These are phyloP conservation scores for Nigrospora osmanthi DNA, from an alignment of 2,329 filamentous ascomycete species.

Conservation along the genomic window DNA sequence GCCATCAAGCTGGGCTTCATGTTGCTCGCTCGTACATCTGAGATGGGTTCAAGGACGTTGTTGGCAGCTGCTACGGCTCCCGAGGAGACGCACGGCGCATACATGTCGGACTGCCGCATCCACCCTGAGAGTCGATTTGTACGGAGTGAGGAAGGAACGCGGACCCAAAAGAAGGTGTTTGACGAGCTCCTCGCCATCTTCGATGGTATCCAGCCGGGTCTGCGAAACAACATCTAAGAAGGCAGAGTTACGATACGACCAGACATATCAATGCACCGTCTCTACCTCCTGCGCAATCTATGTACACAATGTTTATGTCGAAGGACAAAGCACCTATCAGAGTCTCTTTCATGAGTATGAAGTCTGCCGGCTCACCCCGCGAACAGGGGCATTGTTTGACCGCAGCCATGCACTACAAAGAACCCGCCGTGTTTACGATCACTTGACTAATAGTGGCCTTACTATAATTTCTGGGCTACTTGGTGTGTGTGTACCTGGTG, in stretches of 20 bases:
- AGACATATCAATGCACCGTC: too few species aligned
- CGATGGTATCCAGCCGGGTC: slow-evolving; percentile 31
- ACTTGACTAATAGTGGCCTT: too few species aligned
- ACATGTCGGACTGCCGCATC: slow-evolving; percentile 26
- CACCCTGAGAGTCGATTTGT: slow-evolving; percentile 21
- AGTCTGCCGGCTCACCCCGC: too few species aligned
- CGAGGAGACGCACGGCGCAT: slow-evolving; percentile 30
- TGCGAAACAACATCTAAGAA: slow-evolving; percentile 23
- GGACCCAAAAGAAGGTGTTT: slow-evolving; percentile 28
- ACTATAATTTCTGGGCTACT: too few species aligned
- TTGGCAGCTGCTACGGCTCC: slow-evolving; percentile 27
- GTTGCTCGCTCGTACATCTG: slow-evolving; percentile 25
- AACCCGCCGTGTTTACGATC: too few species aligned
- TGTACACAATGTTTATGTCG: too few species aligned
- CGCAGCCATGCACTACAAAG: too few species aligned
- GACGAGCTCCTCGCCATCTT: slow-evolving; percentile 32
- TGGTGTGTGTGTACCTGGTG: too few species aligned
- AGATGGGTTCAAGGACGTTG: slow-evolving; percentile 31
- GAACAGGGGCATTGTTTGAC: too few species aligned
- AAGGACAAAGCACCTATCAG: too few species aligned
- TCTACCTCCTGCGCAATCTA: too few species aligned
- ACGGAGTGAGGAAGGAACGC: slow-evolving; percentile 26
- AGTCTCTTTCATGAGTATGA: too few species aligned
- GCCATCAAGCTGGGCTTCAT: slow-evolving; percentile 7
- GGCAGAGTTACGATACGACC: background rate